These are phyloP conservation scores for Pleurozium schreberi DNA, from an alignment of 225 moss, liverwort and hornwort species.

Conservation along the genomic window DNA sequence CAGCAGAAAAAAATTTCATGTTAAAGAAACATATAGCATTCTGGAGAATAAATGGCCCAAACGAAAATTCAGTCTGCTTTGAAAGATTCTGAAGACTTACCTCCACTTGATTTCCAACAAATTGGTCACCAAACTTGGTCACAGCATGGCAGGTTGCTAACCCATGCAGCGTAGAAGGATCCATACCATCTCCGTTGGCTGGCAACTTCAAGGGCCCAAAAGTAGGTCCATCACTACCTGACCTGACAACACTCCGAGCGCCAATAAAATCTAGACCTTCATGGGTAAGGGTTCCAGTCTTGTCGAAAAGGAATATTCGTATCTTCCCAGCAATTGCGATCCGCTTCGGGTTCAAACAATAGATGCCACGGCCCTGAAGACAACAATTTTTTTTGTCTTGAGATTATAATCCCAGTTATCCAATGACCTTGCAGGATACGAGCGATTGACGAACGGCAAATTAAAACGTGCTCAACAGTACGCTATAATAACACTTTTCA, in stretches of 20 bases:
- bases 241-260: conserved; percentile 35
- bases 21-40: neutral
- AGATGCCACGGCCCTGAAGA: conserved; percentile 53
- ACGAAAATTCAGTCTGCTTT: neutral
- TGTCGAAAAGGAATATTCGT: conserved; percentile 75
- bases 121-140: conserved; percentile 61
- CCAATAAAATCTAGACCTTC: conserved; percentile 82
- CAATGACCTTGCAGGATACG: neutral
- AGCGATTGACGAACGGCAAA: neutral
- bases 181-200: conserved; percentile 18
- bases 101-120: conserved; percentile 92
- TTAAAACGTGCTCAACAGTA: neutral
- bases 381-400: neutral
- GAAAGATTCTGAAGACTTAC: conserved; percentile 17
- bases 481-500: neutral
- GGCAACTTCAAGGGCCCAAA: conserved; percentile 33
- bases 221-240: neutral
- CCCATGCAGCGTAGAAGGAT: conserved; percentile 41
- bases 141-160: conserved; percentile 86
- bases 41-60: neutral
- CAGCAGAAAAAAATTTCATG: neutral
- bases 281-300: conserved; percentile 81
- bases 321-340: conserved; percentile 90
- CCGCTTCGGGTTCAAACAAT: conserved; percentile 77
- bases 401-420: neutral